phyloP scores from a whole-genome alignment of 768 basidiomycete species.

The Trametes cubensis region DNA sequence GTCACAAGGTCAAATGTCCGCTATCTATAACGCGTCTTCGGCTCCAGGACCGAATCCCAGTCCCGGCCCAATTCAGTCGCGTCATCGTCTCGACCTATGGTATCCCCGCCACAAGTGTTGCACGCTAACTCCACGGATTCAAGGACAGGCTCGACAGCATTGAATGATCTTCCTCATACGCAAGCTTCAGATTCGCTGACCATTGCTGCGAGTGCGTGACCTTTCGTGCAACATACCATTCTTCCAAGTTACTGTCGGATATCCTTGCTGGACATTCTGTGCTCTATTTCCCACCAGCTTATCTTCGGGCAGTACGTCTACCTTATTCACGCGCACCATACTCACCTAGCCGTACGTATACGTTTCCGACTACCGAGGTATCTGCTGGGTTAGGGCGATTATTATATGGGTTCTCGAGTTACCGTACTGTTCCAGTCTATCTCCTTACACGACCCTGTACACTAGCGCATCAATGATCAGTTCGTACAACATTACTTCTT shows the following conservation, averaged over 20 bases:
- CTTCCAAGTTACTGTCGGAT: not conserved
- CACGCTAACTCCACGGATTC: not conserved
- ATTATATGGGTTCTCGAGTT: conserved; percentile 11
- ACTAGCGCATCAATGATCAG: conserved; percentile 26
- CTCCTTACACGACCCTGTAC: conserved; percentile 18
- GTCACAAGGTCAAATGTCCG: not conserved
- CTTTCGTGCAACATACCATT: not conserved
- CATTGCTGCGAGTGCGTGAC: conserved; percentile 22
- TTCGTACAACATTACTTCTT: conserved; percentile 6
- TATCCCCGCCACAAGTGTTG: not conserved
- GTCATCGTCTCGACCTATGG: not conserved
- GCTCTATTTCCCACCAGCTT: conserved; percentile 7
- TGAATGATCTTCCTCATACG: conserved; percentile 19
- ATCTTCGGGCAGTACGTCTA: conserved; percentile 16
- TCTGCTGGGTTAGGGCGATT: conserved; percentile 14
- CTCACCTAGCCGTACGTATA: conserved; percentile 16
- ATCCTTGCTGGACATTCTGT: not conserved
- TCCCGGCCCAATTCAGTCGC: conserved; percentile 1
- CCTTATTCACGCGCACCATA: conserved; percentile 14
- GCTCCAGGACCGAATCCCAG: conserved; percentile 3
- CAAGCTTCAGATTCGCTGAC: conserved; percentile 16
- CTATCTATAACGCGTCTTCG: not conserved
- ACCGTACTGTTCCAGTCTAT: conserved; percentile 18
- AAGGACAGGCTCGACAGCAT: not conserved
- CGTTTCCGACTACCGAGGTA: conserved; percentile 11